Conservation (phyloP, 1,284 basidiomycete species). For the Ceratobasidium sp. region DNA sequence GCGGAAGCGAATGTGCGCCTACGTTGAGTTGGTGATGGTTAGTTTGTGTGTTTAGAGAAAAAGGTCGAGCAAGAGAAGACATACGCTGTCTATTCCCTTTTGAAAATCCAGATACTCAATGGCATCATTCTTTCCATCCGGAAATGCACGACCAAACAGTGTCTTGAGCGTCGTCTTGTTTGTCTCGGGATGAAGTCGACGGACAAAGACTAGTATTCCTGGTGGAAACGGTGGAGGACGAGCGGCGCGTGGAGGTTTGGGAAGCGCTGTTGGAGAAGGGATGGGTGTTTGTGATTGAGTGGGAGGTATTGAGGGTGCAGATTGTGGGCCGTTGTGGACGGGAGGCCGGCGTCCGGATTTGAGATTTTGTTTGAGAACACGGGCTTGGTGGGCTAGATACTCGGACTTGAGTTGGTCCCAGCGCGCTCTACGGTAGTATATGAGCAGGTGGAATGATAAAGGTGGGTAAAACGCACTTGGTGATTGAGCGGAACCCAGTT, state of each 20-base stretch:
- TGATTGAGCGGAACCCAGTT: constrained; percentile 71
- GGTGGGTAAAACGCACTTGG: constrained; percentile 34
- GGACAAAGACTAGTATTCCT: constrained; percentile 76
- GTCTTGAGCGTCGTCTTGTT: constrained; percentile 82
- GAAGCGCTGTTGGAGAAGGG: background rate
- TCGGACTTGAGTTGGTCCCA: constrained; percentile 76
- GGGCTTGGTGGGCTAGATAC: constrained; percentile 70
- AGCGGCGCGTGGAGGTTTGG: background rate
- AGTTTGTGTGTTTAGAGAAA: background rate
- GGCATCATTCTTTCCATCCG: constrained; percentile 53
- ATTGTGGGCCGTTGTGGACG: background rate
- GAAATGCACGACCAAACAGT: constrained; percentile 67
- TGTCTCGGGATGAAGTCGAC: constrained; percentile 76
- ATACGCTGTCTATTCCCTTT: constrained; percentile 80
- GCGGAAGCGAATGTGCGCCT: constrained; percentile 82
- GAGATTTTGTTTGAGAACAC: constrained; percentile 13
- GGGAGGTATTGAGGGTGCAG: no score
- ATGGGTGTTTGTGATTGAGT: background rate
- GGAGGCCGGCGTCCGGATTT: background rate
- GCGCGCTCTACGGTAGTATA: constrained; percentile 61
- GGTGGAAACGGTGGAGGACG: constrained; percentile 66
- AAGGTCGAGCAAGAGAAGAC: constrained; percentile 51
- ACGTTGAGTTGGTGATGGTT: constrained; percentile 23
- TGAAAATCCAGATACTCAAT: constrained; percentile 83
- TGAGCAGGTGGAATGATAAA: background rate